phyloP scores from a whole-genome alignment of 768 basidiomycete species.

The Kwoniella mangroviensis region DNA sequence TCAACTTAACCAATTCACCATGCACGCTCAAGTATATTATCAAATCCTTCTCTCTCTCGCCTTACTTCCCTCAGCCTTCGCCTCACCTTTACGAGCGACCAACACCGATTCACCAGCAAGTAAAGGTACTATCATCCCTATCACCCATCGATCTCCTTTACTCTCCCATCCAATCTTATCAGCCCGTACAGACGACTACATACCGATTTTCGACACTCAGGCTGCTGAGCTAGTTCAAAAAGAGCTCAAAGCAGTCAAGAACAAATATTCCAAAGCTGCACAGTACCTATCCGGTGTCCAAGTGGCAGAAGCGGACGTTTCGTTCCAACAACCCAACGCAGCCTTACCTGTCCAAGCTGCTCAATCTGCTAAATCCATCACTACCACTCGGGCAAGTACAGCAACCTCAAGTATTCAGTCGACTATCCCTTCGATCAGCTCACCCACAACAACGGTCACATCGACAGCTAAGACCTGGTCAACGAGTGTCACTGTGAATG shows the following conservation, averaged over 20 bases:
- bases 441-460: neutral
- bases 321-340: slow-evolving; percentile 20
- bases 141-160: slow-evolving; percentile 12
- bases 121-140: slow-evolving; percentile 14
- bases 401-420: neutral
- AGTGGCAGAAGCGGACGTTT: slow-evolving; percentile 37
- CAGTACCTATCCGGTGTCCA: slow-evolving; percentile 36
- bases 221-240: slow-evolving; percentile 21
- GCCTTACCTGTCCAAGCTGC: slow-evolving; percentile 16
- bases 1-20: slow-evolving; percentile 1
- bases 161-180: slow-evolving; percentile 22
- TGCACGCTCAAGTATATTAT: slow-evolving; percentile 19
- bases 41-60: slow-evolving; percentile 26
- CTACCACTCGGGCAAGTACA: slow-evolving; percentile 1
- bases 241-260: slow-evolving; percentile 26
- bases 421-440: neutral
- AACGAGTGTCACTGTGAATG: slow-evolving; percentile 10
- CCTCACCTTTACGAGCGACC: slow-evolving; percentile 18
- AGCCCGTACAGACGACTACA: slow-evolving; percentile 13
- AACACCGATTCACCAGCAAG: neutral
- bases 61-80: slow-evolving; percentile 8
- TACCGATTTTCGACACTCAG: slow-evolving; percentile 20
- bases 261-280: slow-evolving; percentile 42
- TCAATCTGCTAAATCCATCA: slow-evolving; percentile 3
- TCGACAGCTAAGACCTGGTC: slow-evolving; percentile 11